Evolutionary conservation across 1,139 yeast species (phyloP), one percentile per base, ranked within the genome.

Genomic region (Nakaseomyces sp.): DNA sequence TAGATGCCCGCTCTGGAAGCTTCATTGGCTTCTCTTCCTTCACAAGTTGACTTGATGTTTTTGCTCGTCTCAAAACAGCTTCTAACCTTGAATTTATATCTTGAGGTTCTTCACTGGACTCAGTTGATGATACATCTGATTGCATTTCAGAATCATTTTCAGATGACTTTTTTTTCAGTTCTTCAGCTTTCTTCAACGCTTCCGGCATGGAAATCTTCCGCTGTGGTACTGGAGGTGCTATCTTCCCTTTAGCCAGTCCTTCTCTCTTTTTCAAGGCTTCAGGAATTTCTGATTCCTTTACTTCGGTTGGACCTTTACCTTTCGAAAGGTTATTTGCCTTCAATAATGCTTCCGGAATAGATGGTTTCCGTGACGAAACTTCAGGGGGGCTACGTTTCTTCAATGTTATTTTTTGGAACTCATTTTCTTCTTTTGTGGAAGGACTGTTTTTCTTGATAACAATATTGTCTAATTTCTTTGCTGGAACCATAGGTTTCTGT

Each of bases 201-300:
- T 64, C 67, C 3, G 65, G 65, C 43, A 57, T 44, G 0, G 64
- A 57, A 2, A 54, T 50, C 26, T 59, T 61, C 18, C 63, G 51
- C 24, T 45, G 31, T 2, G 63, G 63, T 2, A 56, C 47, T 1
- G 53, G 50, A 7, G 64, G 58, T 7, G 54, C 51, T 16, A 53
- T 46, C 30, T 47, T 48, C 9, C 53, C 37, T 40, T 50, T 51
- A 12, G 43, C 39, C 37, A 56, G 37, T 9, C 25, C 44, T 15
- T 48, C 43, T 19, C 43, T 40, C 22, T 48, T 45, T 4, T 37
- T 22, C 5, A 50, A 28, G 1, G 56, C 57, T 31, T 55, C 59
- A 1, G 52, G 50, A 19, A 41, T 29, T 18, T 47, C 44, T 8
- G 38, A 25, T 13, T 25, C 19, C 5, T 37, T 32, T 12, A 22